phyloP scores from a whole-genome alignment of 768 basidiomycete species.

The Leccinellum rugosiceps region DNA sequence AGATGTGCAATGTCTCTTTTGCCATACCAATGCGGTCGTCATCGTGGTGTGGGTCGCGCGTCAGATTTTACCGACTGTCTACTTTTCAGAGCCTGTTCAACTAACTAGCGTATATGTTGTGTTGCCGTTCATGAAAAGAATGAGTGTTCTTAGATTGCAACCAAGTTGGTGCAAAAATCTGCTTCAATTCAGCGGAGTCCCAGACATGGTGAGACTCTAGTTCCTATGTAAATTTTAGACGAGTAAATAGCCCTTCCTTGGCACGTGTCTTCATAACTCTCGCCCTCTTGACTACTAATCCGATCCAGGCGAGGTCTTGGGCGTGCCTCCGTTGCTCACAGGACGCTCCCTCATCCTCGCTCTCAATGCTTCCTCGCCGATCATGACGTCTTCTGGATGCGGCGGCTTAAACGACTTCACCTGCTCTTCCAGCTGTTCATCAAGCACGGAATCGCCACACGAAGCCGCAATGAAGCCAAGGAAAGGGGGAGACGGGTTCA shows the following conservation, averaged over 20 bases:
- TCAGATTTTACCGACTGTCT: no score
- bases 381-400: constrained; percentile 73
- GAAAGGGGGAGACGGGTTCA: constrained; percentile 97
- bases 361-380: constrained; percentile 58
- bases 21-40: no score
- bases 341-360: constrained; percentile 31
- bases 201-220: background rate
- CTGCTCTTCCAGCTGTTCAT: constrained; percentile 74
- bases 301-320: constrained; percentile 22
- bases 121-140: background rate
- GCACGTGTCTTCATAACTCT: background rate
- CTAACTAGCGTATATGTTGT: no score
- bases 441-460: constrained; percentile 48
- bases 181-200: constrained; percentile 1
- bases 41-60: no score
- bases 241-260: background rate
- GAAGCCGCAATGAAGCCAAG: constrained; percentile 92
- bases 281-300: constrained; percentile 10
- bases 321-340: constrained; percentile 20
- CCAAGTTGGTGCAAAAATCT: background rate
- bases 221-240: background rate
- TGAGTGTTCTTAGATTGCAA: background rate
- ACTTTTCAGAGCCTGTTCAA: no score
- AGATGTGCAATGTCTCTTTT: no score
- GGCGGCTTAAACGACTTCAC: constrained; percentile 60